These are phyloP conservation scores for Pseudozyma sp. DNA, from an alignment of 1,284 basidiomycete species.

Conservation along the genomic window DNA sequence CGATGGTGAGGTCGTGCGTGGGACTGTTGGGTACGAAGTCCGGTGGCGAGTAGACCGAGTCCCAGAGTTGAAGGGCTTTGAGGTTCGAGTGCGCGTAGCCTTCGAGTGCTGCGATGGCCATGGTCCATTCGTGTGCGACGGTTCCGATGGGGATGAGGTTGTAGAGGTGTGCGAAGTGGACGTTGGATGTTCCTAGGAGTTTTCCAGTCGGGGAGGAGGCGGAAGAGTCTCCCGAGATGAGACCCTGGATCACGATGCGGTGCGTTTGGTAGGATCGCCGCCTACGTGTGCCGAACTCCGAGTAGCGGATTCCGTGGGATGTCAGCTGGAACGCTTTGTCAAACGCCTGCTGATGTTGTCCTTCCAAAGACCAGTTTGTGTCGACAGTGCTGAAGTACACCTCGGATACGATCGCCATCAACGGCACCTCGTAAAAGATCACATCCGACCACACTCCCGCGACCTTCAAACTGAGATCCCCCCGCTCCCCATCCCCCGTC, in stretches of 20 bases:
- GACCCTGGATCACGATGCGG: slow-evolving; percentile 79
- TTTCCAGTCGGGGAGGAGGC: slow-evolving; percentile 70
- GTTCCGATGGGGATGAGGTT: slow-evolving; percentile 62
- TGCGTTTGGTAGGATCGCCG: slow-evolving; percentile 84
- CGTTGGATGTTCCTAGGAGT: slow-evolving; percentile 73
- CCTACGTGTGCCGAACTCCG: slow-evolving; percentile 92
- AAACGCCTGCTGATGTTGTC: slow-evolving; percentile 78
- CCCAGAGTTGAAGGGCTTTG: slow-evolving; percentile 62
- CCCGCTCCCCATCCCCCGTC: slow-evolving; percentile 70
- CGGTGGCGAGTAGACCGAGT: slow-evolving; percentile 63
- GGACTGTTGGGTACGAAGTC: slow-evolving; percentile 57
- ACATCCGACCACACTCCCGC: slow-evolving; percentile 86
- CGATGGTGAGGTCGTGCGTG: slow-evolving; percentile 65
- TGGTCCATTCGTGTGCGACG: slow-evolving; percentile 68
- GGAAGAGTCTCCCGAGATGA: slow-evolving; percentile 74
- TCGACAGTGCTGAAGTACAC: slow-evolving; percentile 78
- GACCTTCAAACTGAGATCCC: slow-evolving; percentile 80
- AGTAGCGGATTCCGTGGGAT: slow-evolving; percentile 79
- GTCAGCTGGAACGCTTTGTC: slow-evolving; percentile 79
- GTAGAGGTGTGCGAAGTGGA: slow-evolving; percentile 61
- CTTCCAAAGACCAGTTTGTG: slow-evolving; percentile 84
- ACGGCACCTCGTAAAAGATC: slow-evolving; percentile 94
- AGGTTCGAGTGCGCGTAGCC: slow-evolving; percentile 62
- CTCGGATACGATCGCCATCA: slow-evolving; percentile 89
- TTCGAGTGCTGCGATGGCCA: slow-evolving; percentile 63